A percentile compares a stretch with the other conserved stretches of the same genome.
These are phyloP conservation scores for Colletotrichum lentis DNA, from an alignment of 2,329 filamentous ascomycete genomes.

Conservation along the genomic window DNA sequence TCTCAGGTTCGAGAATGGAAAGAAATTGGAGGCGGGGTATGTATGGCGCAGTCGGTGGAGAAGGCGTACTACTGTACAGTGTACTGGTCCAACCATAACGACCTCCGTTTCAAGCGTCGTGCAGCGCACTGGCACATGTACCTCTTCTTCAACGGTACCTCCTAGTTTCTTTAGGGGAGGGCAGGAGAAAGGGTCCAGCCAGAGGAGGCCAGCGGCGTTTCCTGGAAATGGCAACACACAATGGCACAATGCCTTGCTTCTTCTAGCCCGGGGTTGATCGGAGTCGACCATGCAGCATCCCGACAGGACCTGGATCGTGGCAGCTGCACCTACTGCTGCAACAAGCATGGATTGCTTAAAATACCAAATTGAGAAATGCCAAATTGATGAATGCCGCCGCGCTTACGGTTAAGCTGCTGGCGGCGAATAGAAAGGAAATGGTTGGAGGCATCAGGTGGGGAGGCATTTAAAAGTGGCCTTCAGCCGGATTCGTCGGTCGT, in stretches of 20 bases:
- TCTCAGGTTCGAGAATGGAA: slow-evolving; percentile 34
- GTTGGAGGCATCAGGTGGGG: background rate
- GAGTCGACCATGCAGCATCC: background rate
- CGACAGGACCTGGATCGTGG: slow-evolving; percentile 24
- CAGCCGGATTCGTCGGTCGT: slow-evolving; percentile 10
- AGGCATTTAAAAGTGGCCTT: background rate
- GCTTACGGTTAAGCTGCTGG: background rate
- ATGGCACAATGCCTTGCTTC: background rate
- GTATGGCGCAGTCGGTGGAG: slow-evolving; percentile 4
- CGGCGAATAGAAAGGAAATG: background rate
- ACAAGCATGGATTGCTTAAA: no score
- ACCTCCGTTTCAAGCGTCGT: background rate
- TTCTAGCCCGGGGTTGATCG: background rate
- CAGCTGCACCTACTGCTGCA: background rate
- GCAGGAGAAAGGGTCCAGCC: slow-evolving; percentile 29
- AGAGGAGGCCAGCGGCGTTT: background rate
- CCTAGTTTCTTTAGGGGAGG: background rate
- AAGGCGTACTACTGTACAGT: no score
- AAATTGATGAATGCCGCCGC: no score
- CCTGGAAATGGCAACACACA: background rate
- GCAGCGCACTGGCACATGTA: background rate
- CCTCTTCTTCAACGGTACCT: slow-evolving; percentile 19
- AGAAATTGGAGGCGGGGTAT: slow-evolving; percentile 33
- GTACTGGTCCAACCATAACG: background rate
- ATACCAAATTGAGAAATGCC: no score